These are phyloP conservation scores for Suillus decipiens DNA, from an alignment of 768 basidiomycete species.

Conservation along the genomic window DNA sequence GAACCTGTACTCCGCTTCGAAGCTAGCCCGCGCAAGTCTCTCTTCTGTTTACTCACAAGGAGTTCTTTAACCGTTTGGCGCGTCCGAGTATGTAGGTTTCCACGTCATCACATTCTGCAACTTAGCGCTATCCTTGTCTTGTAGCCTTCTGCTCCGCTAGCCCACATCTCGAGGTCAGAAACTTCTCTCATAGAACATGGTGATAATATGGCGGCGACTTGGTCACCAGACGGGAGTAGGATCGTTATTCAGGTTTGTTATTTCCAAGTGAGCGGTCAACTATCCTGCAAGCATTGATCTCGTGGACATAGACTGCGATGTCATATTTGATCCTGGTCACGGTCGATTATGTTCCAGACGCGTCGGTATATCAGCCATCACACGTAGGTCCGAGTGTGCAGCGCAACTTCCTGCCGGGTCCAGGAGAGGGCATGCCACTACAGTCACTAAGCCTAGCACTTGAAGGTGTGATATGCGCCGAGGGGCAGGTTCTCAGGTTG, in stretches of 20 bases:
- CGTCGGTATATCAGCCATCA: constrained; percentile 56
- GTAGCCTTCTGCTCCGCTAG: constrained; percentile 72
- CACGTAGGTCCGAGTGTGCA: constrained; percentile 50
- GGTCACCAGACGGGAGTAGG: constrained; percentile 81
- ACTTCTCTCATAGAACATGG: constrained; percentile 83
- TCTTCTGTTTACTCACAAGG: constrained; percentile 76
- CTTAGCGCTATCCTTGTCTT: constrained; percentile 8
- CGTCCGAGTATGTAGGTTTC: constrained; percentile 59
- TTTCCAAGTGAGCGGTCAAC: neutral
- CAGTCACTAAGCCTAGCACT: constrained; percentile 70
- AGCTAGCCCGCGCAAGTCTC: constrained; percentile 71
- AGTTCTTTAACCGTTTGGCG: constrained; percentile 79
- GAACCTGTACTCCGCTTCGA: constrained; percentile 60
- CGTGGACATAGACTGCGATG: constrained; percentile 61
- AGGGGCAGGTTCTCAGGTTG: constrained; percentile 74
- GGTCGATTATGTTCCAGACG: constrained; percentile 58
- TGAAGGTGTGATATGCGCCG: constrained; percentile 80
- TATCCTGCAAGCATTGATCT: constrained; percentile 10
- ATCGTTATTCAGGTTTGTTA: constrained; percentile 75
- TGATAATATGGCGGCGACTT: constrained; percentile 70
- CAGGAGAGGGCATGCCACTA: constrained; percentile 76
- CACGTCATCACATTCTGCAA: neutral
- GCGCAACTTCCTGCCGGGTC: constrained; percentile 72
- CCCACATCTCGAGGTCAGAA: constrained; percentile 73
- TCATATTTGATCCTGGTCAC: constrained; percentile 79